Evolutionary conservation across 169 alveolate species (phyloP).

Genomic region (Plasmodium billcollinsi): DNA sequence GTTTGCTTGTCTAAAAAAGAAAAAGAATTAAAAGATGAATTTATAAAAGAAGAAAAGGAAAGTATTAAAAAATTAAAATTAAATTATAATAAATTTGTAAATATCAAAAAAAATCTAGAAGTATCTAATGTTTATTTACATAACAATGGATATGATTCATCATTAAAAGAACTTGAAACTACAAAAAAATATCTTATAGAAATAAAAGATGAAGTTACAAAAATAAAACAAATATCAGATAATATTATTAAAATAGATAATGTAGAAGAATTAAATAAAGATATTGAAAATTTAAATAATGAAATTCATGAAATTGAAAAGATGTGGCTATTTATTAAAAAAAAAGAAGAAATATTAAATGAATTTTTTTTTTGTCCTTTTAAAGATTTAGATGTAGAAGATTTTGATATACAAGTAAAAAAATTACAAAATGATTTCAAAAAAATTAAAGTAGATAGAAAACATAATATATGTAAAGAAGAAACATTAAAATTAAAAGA

Average conservation of each 20-base stretch:
- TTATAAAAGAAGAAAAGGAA: slow-evolving; percentile 63
- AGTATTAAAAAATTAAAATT: slow-evolving; percentile 56
- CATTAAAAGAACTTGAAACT: slow-evolving; percentile 47
- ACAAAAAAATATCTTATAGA: slow-evolving; percentile 51
- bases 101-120: slow-evolving; percentile 55
- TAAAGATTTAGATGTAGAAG: slow-evolving; percentile 66
- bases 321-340: slow-evolving; percentile 55
- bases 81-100: slow-evolving; percentile 48
- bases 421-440: slow-evolving; percentile 56
- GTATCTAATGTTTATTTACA: slow-evolving; percentile 48
- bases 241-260: slow-evolving; percentile 52
- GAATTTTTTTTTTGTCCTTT: slow-evolving; percentile 34
- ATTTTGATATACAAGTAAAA: slow-evolving; percentile 47
- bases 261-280: slow-evolving; percentile 63
- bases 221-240: slow-evolving; percentile 42
- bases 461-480: slow-evolving; percentile 63
- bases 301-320: slow-evolving; percentile 67
- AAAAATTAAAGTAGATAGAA: slow-evolving; percentile 64
- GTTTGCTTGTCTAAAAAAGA: slow-evolving; percentile 68
- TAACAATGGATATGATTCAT: slow-evolving; percentile 40
- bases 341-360: slow-evolving; percentile 59
- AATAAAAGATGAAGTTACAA: slow-evolving; percentile 43
- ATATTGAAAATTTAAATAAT: slow-evolving; percentile 34
- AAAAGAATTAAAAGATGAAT: slow-evolving; percentile 53
- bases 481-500: slow-evolving; percentile 62